Evolutionary conservation across 2,329 filamentous ascomycete genomes (phyloP).

Genomic region (Meredithiella fracta): DNA sequence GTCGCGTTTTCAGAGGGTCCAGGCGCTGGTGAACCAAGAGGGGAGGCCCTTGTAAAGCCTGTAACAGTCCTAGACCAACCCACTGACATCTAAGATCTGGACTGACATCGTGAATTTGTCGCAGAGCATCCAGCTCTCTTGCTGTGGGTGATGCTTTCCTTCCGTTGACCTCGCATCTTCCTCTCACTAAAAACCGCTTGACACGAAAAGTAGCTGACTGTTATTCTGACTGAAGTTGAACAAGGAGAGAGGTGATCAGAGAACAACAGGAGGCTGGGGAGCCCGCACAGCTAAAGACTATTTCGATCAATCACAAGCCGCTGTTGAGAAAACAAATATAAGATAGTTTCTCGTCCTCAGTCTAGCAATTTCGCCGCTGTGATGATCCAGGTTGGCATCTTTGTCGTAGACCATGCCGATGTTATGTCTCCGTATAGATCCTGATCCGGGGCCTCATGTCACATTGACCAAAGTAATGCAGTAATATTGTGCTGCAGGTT

Average conservation of each 20-base stretch:
- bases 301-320: background rate
- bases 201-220: background rate
- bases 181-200: too few relatives aligned
- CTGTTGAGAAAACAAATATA: background rate
- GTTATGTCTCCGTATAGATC: background rate
- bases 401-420: background rate
- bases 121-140: too few relatives aligned
- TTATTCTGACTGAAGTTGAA: background rate
- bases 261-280: conserved; percentile 7
- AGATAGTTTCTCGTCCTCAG: background rate
- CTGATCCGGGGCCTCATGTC: background rate
- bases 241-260: conserved; percentile 4
- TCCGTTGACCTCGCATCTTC: too few relatives aligned
- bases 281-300: background rate
- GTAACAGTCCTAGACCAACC: background rate
- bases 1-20: background rate
- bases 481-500: background rate
- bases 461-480: background rate
- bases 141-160: too few relatives aligned
- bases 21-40: background rate
- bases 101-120: too few relatives aligned
- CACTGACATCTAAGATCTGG: too few relatives aligned
- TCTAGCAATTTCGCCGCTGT: background rate
- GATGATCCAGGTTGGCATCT: background rate
- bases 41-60: background rate